Base-by-base conservation (phyloP, 805 yeast genomes). In the Candida morakotiae region DNA sequence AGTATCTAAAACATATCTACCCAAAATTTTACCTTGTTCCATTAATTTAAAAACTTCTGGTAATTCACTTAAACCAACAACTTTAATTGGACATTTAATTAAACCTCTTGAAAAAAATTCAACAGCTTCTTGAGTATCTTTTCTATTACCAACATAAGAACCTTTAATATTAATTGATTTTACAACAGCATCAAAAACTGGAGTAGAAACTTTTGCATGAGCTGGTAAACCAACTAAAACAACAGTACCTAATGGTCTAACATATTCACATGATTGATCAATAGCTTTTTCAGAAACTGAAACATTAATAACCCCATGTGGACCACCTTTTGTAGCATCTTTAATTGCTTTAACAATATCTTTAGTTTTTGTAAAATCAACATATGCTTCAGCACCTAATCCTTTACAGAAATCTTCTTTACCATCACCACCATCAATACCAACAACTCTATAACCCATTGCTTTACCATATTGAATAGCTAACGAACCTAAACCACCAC, bases 401-500 rank as follows among this genome's bases (percentile, higher is more conserved):
- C 58, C 51, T 54, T 69, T 65, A 58, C 71, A 71, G 44, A 78
- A 61, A 28, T 58, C 68, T 75, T 74, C 77, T 65, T 83, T 82
- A 31, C 74, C 87, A 10, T 58, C 83, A 63, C 87, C 87, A 60
- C 85, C 86, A 55, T 83, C 89, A 48, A 83, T 80, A 48, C 76
- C 87, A 25, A 82, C 49, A 32, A 81, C 85, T 51, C 73, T 58
- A 62, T 67, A 69, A 52, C 89, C 91, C 83, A 81, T 75, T 43
- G 86, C 87, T 49, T 62, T 72, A 44, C 86, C 88, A 63, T 80
- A 83, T 65, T 83, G 88, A 51, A 82, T 68, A 39, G 87, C 87
- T 47, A 83, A 63, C 27, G 86, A 68, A 55, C 89, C 91, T 60
- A 83, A 73, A 55, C 91, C 89, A 60, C 89, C 89, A 60, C 79